Conservation (phyloP, 805 yeast genomes). For the Nakazawaea holstii region DNA sequence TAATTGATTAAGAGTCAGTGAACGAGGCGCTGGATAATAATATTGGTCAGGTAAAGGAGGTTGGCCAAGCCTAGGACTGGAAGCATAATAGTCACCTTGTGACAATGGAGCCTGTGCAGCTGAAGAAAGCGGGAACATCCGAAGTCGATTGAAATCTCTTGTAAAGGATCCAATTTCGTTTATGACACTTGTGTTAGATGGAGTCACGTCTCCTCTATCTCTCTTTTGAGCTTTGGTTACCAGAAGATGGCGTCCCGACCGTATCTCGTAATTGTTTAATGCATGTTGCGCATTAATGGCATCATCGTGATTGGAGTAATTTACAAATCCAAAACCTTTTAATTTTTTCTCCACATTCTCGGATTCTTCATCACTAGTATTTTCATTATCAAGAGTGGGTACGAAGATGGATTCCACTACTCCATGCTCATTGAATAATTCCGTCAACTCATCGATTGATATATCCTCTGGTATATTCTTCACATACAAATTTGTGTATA, state of each 20-base stretch:
- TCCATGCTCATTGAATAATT: conserved; percentile 40
- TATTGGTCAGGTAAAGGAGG: background rate
- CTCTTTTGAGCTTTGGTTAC: conserved; percentile 44
- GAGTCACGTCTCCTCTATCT: conserved; percentile 21
- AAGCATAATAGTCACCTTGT: background rate
- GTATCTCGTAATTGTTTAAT: conserved; percentile 38
- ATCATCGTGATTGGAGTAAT: conserved; percentile 41
- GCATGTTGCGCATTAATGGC: conserved; percentile 43
- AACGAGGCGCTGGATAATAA: background rate
- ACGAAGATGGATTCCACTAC: conserved; percentile 46
- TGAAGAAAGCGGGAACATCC: background rate
- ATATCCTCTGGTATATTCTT: conserved; percentile 39
- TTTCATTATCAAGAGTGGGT: conserved; percentile 36
- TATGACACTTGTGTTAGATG: background rate
- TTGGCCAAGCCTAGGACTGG: background rate
- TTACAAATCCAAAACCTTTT: conserved; percentile 50
- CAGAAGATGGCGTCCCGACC: conserved; percentile 20
- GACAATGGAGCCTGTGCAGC: background rate
- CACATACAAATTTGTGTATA: conserved; percentile 50
- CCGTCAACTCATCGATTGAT: conserved; percentile 31
- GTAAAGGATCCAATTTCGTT: conserved; percentile 2
- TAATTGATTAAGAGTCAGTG: conserved; percentile 10
- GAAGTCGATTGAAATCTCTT: conserved; percentile 6
- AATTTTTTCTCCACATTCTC: conserved; percentile 11
- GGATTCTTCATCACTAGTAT: conserved; percentile 5